Evolutionary conservation across 2,329 filamentous ascomycete species (phyloP).

Genomic region (Aureobasidium sp.): DNA sequence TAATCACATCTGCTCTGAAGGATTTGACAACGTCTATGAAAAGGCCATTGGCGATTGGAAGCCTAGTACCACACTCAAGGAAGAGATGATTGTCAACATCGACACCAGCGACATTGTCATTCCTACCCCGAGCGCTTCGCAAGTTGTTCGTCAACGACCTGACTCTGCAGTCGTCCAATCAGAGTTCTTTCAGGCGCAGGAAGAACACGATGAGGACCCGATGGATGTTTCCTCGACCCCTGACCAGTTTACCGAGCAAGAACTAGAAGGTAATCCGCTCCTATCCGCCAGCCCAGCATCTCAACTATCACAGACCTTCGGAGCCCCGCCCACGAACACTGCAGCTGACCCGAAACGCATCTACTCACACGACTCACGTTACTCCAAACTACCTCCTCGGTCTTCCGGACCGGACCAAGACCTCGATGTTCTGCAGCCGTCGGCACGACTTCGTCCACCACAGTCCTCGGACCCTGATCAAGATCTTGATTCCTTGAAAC

Average conservation of each 20-base stretch:
- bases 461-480: not conserved
- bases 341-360: not conserved
- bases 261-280: not conserved
- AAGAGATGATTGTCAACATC: not conserved
- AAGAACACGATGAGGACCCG: not conserved
- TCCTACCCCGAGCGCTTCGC: not conserved
- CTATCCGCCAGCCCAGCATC: constrained; percentile 2
- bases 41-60: constrained; percentile 45
- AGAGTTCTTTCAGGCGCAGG: not conserved
- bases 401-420: not conserved
- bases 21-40: constrained; percentile 45
- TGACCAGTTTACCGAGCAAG: not conserved
- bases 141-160: not conserved
- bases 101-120: constrained; percentile 9
- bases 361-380: not conserved
- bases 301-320: not conserved
- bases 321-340: not conserved
- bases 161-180: not conserved
- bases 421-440: not conserved
- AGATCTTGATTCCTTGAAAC: not conserved
- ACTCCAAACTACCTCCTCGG: not conserved
- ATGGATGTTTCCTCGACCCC: not conserved
- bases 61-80: constrained; percentile 27
- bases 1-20: constrained; percentile 39
- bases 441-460: not conserved